Base-by-base conservation (phyloP, 2,329 filamentous ascomycete species). In the Cladosporium cucumerinum region DNA sequence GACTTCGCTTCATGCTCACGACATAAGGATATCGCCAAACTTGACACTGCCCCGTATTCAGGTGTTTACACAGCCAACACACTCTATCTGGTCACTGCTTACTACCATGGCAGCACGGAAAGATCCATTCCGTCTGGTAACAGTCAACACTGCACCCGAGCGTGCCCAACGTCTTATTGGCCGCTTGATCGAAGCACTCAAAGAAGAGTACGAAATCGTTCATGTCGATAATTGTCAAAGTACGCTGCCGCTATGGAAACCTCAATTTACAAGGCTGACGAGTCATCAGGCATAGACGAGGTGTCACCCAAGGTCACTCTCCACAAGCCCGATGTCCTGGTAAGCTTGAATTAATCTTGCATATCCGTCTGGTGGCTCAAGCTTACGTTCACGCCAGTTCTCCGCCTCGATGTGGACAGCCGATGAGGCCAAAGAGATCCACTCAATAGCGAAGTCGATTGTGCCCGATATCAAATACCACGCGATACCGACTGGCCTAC, bases 61-160 rank as follows among this genome's bases (percentile, higher is more conserved):
- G 2, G 5, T 3, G n/a, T 23, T 18, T 21, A 46, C n/a, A 8
- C 39, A 46, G 10, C 0, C n/a, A 46, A 3, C 39, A 21, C n/a
- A 12, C n/a, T 14, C 8, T 34, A 46, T 28, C 23, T 28, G 12
- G 21, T 26, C 30, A 26, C n/a, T 16, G 8, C 2, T 5, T 18
- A n/a, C 5, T n/a, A 3, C 49, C 26, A 52, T 52, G 49, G 49
- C 49, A 11, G 8, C n/a, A 52, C 7, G 16, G 10, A 52, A 70
- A 65, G 85, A 85, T 21, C 86, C 86, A 3, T 90, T 82, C 77
- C 84, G 81, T 70, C 82, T 90, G 14, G 84, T 89, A 32, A 90
- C 87, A 1, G 87, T 90, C 69, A 90, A 90, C 77, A 89, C 84
- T 1, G 86, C 84, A 1, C 87, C 88, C 0, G 87, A 89, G 67